Base-by-base conservation (phyloP, 495 filamentous ascomycete species). In the Talaromyces ruber region DNA sequence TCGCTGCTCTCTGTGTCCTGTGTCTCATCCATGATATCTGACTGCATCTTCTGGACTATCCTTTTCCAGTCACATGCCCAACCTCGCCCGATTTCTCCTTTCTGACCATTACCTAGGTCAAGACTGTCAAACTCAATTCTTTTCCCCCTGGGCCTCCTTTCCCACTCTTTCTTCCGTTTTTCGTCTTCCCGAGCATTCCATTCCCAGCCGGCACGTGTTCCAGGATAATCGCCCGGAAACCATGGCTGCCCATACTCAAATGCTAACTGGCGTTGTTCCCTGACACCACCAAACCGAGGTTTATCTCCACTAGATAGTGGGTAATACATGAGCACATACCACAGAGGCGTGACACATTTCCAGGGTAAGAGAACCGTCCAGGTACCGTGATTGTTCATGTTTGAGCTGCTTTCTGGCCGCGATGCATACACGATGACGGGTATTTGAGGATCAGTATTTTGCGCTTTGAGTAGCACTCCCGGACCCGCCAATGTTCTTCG, bases 301-400 rank as follows among this genome's bases (percentile, higher is more conserved):
- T 89, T 92, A 2, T 88, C 84, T 25, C 91, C 89, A 11, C 86
- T 87, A 3, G 88, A 90, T 1, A 95, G 78, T 0, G 92, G 91
- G 68, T 89, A 93, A 68, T 90, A 90, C 83, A 96, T 87, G 12
- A 98, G 67, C 16, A 84, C 81, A 67, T 93, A 90, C 94, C 94
- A 98, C 37, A 98, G 75, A 1, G 92, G 86, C 22, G 81, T 72
- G 29, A 97, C 87, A 65, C 91, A 96, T 67, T 92, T 93, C 93
- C 94, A 98, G 0, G 94, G 94, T 3, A 94, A 77, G 30, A 98
- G 79, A 1, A 98, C 66, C 1, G 89, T 95, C 92, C 93, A 98
- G 1, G 78, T 84, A 0, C 89, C 88, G 52, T 87, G 86, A 9
- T 78, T 76, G n/a, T 76, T 76, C 58, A 59, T 75, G 53, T 65